A percentile compares a stretch with the other conserved stretches of the same genome.
Evolutionary conservation across 169 alveolate species (phyloP).

Genomic region (Cryptosporidium bovis): DNA sequence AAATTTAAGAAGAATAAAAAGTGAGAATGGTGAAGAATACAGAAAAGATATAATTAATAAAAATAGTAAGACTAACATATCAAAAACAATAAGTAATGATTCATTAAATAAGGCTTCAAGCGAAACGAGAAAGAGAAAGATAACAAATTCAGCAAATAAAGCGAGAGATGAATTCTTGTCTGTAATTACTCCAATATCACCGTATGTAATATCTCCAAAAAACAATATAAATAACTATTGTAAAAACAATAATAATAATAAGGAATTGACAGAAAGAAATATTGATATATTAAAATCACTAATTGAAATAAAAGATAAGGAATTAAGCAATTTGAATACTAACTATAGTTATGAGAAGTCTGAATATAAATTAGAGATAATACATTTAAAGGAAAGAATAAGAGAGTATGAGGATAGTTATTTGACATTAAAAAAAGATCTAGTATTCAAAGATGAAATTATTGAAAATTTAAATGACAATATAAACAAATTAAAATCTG

Average conservation of each 20-base stretch:
- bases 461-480: background rate
- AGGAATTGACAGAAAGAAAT: conserved; percentile 40
- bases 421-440: conserved; percentile 12
- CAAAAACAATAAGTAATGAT: too few species aligned
- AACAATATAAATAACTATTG: conserved; percentile 5
- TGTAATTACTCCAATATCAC: conserved; percentile 56
- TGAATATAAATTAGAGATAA: conserved; percentile 53
- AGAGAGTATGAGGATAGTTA: conserved; percentile 36
- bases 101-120: background rate
- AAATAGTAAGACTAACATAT: too few species aligned
- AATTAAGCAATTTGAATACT: conserved; percentile 16
- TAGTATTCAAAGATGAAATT: conserved; percentile 24
- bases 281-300: conserved; percentile 48
- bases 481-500: conserved; percentile 25
- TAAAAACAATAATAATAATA: conserved; percentile 3
- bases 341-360: conserved; percentile 63
- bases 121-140: conserved; percentile 53
- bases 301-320: conserved; percentile 58
- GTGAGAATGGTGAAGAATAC: background rate
- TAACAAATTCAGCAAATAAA: background rate
- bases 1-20: background rate
- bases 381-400: conserved; percentile 28
- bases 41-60: background rate
- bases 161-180: conserved; percentile 17
- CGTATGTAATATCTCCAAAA: conserved; percentile 55